Evolutionary conservation across 768 basidiomycete genomes (phyloP).

Genomic region (Hemileccinum rubropunctum): DNA sequence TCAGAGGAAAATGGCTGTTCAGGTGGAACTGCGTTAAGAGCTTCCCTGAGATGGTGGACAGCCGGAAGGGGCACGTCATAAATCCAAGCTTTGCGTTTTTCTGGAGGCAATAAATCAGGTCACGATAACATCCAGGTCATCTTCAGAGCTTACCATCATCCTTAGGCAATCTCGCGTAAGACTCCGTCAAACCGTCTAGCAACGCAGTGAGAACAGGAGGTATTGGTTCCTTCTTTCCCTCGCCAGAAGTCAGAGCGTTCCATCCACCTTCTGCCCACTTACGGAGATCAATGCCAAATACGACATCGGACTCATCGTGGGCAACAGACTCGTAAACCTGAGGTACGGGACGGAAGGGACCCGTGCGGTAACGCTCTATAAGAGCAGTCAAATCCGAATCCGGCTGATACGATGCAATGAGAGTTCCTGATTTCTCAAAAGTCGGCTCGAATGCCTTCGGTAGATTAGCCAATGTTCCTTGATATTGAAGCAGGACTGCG

Average conservation of each 20-base stretch:
- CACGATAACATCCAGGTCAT: not conserved
- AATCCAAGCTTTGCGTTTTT: slow-evolving; percentile 90
- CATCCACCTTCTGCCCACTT: slow-evolving; percentile 89
- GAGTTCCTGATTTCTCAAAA: slow-evolving; percentile 65
- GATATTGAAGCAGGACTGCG: slow-evolving; percentile 81
- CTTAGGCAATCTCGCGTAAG: slow-evolving; percentile 57
- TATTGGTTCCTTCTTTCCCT: slow-evolving; percentile 57
- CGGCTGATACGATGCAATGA: slow-evolving; percentile 83
- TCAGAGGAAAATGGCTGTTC: slow-evolving; percentile 46
- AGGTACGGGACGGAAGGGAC: slow-evolving; percentile 84
- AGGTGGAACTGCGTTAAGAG: slow-evolving; percentile 68
- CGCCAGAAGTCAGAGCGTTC: slow-evolving; percentile 52
- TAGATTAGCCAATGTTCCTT: slow-evolving; percentile 72
- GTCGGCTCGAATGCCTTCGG: slow-evolving; percentile 65
- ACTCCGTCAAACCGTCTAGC: slow-evolving; percentile 57
- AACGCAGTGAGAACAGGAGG: slow-evolving; percentile 75
- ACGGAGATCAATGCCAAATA: slow-evolving; percentile 89
- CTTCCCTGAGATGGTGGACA: slow-evolving; percentile 83
- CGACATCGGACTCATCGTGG: slow-evolving; percentile 80
- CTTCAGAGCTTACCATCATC: slow-evolving; percentile 54
- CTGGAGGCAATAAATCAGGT: slow-evolving; percentile 35
- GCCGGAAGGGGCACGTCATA: slow-evolving; percentile 87
- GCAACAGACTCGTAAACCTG: slow-evolving; percentile 85
- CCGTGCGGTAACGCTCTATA: slow-evolving; percentile 91
- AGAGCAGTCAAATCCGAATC: slow-evolving; percentile 83